phyloP scores from a whole-genome alignment of 495 filamentous ascomycete species.

The Penicillium diatomitis region DNA sequence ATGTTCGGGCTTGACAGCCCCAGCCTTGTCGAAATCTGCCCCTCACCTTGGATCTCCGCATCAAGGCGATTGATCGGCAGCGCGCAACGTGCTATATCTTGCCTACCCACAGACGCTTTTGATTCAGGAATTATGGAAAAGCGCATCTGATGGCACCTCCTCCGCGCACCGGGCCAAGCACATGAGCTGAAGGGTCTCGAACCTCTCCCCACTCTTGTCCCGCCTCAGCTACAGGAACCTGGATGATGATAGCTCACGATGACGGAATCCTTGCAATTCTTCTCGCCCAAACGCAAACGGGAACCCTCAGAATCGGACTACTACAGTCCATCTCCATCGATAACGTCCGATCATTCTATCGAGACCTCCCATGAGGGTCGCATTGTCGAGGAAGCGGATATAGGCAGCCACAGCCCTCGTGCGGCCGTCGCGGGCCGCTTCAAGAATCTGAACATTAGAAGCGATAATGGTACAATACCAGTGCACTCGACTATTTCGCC shows the following conservation, averaged over 20 bases:
- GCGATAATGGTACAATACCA: conserved; percentile 15
- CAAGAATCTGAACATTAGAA: conserved; percentile 49
- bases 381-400: conserved; percentile 27
- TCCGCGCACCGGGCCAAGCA: too few species aligned
- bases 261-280: conserved; percentile 14
- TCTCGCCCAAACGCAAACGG: conserved; percentile 38
- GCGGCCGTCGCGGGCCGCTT: conserved; percentile 56
- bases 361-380: conserved; percentile 27
- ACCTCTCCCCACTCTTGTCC: conserved; percentile 13
- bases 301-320: conserved; percentile 26
- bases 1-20: not conserved
- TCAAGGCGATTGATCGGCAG: not conserved
- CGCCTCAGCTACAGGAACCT: not conserved
- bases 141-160: too few species aligned
- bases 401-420: conserved; percentile 47
- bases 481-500: too few species aligned
- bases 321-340: conserved; percentile 28
- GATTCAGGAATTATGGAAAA: too few species aligned
- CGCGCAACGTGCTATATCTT: too few species aligned
- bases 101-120: too few species aligned
- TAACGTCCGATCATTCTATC: conserved; percentile 26
- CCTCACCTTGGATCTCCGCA: conserved; percentile 17
- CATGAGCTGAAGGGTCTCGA: not conserved
- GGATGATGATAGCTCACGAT: conserved; percentile 19
- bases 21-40: conserved; percentile 12